Evolutionary conservation across 116 monocot genomes (phyloP), one percentile per base, ranked within the genome.

Genomic region (Posidonia oceanica): DNA sequence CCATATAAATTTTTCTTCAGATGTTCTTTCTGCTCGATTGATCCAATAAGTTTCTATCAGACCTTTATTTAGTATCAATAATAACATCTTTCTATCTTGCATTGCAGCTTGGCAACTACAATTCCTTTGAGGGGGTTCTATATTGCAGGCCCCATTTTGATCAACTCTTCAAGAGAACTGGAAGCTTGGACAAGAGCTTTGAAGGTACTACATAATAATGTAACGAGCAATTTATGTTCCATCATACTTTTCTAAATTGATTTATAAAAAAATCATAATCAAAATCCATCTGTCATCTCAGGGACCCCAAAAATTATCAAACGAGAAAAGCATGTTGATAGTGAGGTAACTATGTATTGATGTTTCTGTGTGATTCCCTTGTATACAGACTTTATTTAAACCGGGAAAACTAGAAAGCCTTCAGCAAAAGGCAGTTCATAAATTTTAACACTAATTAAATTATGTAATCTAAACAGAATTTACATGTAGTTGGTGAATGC

Each of bases 91-190:
- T 16, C 52, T 22, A 14, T 22, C 7, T 21, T 53, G 22, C 23
- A 67, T 56, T 78, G 77, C 79, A 87, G 87, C 77, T 87, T 10
- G 79, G 81, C 36, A 87, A 84, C 67, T 87, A 81, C 54, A 87
- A 87, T 67, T 84, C 86, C 16, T 86, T 86, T 18, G 86, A 86
- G 56, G 86, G 86, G 42, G 86, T 86, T 54, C 57, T 87, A 44
- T 87, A 87, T 74, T 83, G 84, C 79, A 80, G 84, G 65, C 87
- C 87, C 68, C 87, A 87, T 39, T 87, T 83, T 76, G 87, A 87
- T 67, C 87, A 87, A 65, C 76, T 87, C 65, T 81, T 83, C 76
- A 83, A 87, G 61, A 79, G 71, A 74, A 87, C 84, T 36, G 87
- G 84, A 54, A 87, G 87, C 51, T 74, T 87, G n/a, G 72, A 81